phyloP scores from a whole-genome alignment of 2,329 filamentous ascomycete species.

The Raffaelea deltoideospora region DNA sequence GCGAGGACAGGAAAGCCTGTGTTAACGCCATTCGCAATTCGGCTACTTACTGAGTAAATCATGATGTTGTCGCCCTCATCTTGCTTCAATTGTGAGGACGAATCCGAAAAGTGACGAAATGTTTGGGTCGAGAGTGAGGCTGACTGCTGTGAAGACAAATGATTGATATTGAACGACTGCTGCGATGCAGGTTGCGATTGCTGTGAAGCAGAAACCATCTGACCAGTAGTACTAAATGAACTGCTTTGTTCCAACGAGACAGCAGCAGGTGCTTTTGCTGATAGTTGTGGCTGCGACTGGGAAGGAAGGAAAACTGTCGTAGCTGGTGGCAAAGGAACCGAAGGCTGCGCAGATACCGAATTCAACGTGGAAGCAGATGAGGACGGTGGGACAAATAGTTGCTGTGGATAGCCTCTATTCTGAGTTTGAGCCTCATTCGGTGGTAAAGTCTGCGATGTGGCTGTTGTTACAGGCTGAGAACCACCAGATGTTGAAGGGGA shows the following conservation, averaged over 20 bases:
- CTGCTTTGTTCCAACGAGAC: slow-evolving; percentile 8
- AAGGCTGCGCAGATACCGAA: background rate
- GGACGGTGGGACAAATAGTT: background rate
- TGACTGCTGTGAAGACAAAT: slow-evolving; percentile 29
- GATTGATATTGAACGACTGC: slow-evolving; percentile 42
- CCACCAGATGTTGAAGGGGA: slow-evolving; percentile 11
- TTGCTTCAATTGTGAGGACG: slow-evolving; percentile 13
- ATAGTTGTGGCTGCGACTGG: background rate
- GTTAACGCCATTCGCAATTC: no score
- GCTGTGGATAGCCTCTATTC: background rate
- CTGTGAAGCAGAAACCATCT: slow-evolving; percentile 13
- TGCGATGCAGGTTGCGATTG: slow-evolving; percentile 31
- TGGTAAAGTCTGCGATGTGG: no score
- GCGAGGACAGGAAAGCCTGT: no score
- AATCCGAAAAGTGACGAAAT: slow-evolving; percentile 25
- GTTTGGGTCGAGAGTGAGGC: slow-evolving; percentile 17
- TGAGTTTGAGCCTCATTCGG: no score
- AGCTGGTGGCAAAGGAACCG: no score
- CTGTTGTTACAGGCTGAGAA: background rate
- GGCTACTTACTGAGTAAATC: slow-evolving; percentile 46
- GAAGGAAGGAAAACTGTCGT: background rate
- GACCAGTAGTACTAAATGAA: slow-evolving; percentile 5
- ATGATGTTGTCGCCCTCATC: slow-evolving; percentile 30
- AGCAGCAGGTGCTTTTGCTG: background rate
- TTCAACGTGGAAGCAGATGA: background rate